phyloP scores from a whole-genome alignment of 441 rosid species.

The Omphalea diandra region DNA sequence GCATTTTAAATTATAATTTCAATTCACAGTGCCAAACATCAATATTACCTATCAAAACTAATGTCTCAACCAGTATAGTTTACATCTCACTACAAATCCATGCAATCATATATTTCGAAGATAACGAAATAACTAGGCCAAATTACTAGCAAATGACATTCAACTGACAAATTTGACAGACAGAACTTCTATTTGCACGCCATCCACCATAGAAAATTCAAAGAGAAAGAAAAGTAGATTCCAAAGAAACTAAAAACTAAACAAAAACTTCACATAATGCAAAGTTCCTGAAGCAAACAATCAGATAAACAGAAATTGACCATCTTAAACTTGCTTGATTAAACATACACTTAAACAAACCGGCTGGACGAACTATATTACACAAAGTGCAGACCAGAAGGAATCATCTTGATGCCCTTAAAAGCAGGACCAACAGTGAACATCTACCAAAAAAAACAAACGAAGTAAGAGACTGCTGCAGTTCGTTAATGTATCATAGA shows the following conservation, averaged over 20 bases:
- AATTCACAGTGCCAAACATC: neutral
- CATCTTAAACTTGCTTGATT: neutral
- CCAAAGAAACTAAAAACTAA: neutral
- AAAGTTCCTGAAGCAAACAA: neutral
- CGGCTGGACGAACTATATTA: constrained; percentile 77
- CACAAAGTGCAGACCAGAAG: constrained; percentile 83
- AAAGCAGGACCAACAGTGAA: constrained; percentile 68
- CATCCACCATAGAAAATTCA: neutral
- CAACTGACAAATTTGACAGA: neutral
- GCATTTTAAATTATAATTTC: neutral
- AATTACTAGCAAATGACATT: neutral
- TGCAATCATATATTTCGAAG: neutral
- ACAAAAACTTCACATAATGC: neutral
- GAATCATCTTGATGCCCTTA: constrained; percentile 92
- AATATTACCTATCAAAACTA: neutral
- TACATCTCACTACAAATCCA: neutral
- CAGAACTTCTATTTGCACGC: neutral
- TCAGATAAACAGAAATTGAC: neutral
- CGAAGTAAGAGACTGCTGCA: neutral
- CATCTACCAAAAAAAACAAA: constrained; percentile 38
- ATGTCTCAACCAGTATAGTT: neutral
- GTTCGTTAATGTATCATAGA: neutral
- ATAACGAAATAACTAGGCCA: neutral
- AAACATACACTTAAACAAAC: constrained; percentile 26
- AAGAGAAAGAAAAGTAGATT: neutral